These are phyloP conservation scores for Saccharata proteae DNA, from an alignment of 2,329 filamentous ascomycete species.

Conservation along the genomic window DNA sequence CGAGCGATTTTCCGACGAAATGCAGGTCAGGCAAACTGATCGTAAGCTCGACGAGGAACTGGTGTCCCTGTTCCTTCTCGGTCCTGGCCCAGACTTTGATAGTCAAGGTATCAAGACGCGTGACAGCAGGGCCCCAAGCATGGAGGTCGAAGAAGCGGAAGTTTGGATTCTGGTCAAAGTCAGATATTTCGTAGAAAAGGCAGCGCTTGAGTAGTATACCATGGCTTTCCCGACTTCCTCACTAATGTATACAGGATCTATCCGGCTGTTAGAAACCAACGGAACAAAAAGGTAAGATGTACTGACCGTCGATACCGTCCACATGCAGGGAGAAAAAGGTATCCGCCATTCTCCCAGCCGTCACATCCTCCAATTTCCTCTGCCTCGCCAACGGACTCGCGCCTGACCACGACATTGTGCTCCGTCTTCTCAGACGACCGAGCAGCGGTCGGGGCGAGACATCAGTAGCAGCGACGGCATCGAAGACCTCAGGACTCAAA, in stretches of 20 bases:
- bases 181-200: slow-evolving; percentile 1
- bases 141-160: slow-evolving; percentile 76
- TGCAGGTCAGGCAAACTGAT: slow-evolving; percentile 62
- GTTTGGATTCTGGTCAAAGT: slow-evolving; percentile 56
- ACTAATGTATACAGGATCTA: slow-evolving; percentile 80
- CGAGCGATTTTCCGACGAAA: slow-evolving; percentile 58
- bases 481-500: slow-evolving; percentile 9
- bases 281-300: slow-evolving; percentile 9
- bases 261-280: slow-evolving; percentile 19
- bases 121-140: slow-evolving; percentile 48
- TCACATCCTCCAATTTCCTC: slow-evolving; percentile 61
- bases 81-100: slow-evolving; percentile 64
- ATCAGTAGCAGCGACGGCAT: slow-evolving; percentile 14
- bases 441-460: slow-evolving; percentile 20
- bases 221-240: slow-evolving; percentile 69
- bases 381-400: slow-evolving; percentile 52
- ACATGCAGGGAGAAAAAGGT: slow-evolving; percentile 80
- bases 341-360: slow-evolving; percentile 64
- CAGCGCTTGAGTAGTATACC: slow-evolving; percentile 8
- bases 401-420: slow-evolving; percentile 51
- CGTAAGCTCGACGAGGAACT: slow-evolving; percentile 60
- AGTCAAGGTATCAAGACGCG: slow-evolving; percentile 51
- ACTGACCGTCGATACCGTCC: slow-evolving; percentile 35
- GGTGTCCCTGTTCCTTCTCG: slow-evolving; percentile 39
- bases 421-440: slow-evolving; percentile 38